Base-by-base conservation (phyloP, 140 eudicot genomes). In the Senecio squalidus region DNA sequence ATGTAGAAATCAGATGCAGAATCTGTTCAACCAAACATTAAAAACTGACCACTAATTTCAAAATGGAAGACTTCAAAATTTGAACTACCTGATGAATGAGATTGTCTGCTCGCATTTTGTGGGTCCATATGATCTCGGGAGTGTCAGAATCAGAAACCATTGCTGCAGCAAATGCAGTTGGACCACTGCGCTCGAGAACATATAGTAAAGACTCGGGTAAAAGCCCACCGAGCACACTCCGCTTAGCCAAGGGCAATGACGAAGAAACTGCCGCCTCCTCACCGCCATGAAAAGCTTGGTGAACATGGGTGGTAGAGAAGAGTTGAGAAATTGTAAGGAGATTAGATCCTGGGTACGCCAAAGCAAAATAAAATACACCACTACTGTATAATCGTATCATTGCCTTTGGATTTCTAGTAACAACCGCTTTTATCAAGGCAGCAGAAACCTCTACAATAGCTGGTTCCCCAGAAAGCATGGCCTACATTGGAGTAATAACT, bases 231-330 rank as follows among this genome's bases (percentile, higher is more conserved):
- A 92, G 72, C 39, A 92, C 98, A 71, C 98, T 92, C 24, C 95
- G 89, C 64, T 92, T 92, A 24, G 98, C 98, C 72, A 92, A 71
- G 36, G 98, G 96, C 68, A 92, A 64, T 39, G 98, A 92, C 13
- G 98, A 84, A 47, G 98, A 84, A 66, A 92, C 96, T 47, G 98
- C 93, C 49, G 98, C 98, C 68, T 92, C 98, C 72, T 92, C 98
- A 44, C 98, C 98, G 22, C 98, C 98, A 76, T 92, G 98, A 73
- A 92, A 92, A 36, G 98, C 98, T 87, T 92, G 98, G 77, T 81
- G 80, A 49, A 82, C 95, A 74, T 92, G 98, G 27, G 96, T 92
- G 70, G 80, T 70, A 0, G 85, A 76, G 70, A 92, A 92, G 7
- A 92, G 93, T 62, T 92, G 95, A 20, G 95, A 86, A 60, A 92